Percentiles rank a stretch among this genome's conserved stretches.
Evolutionary conservation across 805 yeast species (phyloP).

Genomic region (Saccharomycopsis microspora): DNA sequence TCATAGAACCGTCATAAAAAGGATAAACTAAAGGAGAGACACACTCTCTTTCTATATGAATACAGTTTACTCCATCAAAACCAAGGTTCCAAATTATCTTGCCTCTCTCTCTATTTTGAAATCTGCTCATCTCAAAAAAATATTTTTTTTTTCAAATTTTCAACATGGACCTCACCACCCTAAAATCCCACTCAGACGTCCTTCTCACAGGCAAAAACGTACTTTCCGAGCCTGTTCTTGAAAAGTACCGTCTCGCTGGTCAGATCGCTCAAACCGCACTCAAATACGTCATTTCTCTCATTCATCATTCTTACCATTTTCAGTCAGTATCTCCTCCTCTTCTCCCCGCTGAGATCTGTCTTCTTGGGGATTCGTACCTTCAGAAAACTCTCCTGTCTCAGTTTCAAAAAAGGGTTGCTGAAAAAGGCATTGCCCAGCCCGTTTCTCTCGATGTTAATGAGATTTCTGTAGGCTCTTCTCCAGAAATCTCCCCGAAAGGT

Average conservation of each 20-base stretch:
- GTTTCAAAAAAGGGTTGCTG: conserved; percentile 55
- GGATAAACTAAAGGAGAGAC: background rate
- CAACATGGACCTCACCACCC: conserved; percentile 62
- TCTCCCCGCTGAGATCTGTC: conserved; percentile 61
- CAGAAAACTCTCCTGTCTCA: conserved; percentile 44
- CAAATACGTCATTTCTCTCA: conserved; percentile 49
- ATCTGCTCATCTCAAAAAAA: background rate
- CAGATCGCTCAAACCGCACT: conserved; percentile 79
- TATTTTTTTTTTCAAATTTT: background rate
- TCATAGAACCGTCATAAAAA: background rate
- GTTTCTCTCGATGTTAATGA: conserved; percentile 79
- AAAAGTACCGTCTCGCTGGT: conserved; percentile 83
- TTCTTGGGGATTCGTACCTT: conserved; percentile 71
- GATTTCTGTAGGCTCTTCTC: conserved; percentile 68
- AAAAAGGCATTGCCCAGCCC: conserved; percentile 92
- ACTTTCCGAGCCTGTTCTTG: conserved; percentile 48
- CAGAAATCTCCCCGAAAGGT: conserved; percentile 49
- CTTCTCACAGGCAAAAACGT: conserved; percentile 64
- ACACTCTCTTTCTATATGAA: background rate
- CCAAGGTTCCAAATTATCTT: background rate
- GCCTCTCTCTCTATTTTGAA: background rate
- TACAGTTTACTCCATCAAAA: background rate
- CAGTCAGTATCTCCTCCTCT: conserved; percentile 33
- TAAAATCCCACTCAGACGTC: conserved; percentile 62
- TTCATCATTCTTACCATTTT: conserved; percentile 65